Evolutionary conservation across 176 grass and related monocot genomes (phyloP).

Genomic region (Eragrostis nindensis): DNA sequence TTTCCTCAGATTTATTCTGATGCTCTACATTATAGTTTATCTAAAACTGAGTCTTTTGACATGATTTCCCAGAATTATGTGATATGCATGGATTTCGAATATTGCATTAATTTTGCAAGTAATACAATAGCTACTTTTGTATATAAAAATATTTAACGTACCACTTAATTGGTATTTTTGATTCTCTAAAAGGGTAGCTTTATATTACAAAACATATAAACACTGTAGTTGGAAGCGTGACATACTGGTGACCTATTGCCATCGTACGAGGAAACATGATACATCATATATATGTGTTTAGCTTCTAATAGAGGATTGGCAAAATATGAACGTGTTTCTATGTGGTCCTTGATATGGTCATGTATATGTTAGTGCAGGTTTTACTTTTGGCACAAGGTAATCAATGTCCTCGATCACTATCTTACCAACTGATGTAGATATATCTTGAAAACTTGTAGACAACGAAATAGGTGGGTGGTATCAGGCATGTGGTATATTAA

Average conservation of each 20-base stretch:
- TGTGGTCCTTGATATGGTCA: constrained; percentile 28
- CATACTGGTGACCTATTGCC: constrained; percentile 38
- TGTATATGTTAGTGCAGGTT: constrained; percentile 2
- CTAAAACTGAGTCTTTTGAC: too few relatives aligned
- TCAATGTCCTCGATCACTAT: constrained; percentile 25
- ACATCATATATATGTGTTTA: neutral
- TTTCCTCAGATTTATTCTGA: too few relatives aligned
- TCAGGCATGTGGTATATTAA: constrained; percentile 5
- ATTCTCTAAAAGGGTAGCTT: neutral
- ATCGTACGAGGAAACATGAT: constrained; percentile 43
- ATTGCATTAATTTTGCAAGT: neutral
- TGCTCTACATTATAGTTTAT: too few relatives aligned
- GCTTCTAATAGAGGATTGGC: constrained; percentile 1
- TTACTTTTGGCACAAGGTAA: constrained; percentile 16
- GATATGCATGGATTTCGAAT: too few relatives aligned
- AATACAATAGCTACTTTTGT: neutral
- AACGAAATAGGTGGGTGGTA: constrained; percentile 10
- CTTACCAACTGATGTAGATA: constrained; percentile 41
- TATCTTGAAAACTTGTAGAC: constrained; percentile 32
- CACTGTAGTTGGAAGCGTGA: neutral
- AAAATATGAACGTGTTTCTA: constrained; percentile 1
- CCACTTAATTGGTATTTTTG: neutral
- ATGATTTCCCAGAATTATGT: too few relatives aligned
- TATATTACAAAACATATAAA: neutral
- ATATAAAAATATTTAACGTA: neutral